Base-by-base conservation (phyloP, 352 stramenopile species). In the Pythium phragmitis region DNA sequence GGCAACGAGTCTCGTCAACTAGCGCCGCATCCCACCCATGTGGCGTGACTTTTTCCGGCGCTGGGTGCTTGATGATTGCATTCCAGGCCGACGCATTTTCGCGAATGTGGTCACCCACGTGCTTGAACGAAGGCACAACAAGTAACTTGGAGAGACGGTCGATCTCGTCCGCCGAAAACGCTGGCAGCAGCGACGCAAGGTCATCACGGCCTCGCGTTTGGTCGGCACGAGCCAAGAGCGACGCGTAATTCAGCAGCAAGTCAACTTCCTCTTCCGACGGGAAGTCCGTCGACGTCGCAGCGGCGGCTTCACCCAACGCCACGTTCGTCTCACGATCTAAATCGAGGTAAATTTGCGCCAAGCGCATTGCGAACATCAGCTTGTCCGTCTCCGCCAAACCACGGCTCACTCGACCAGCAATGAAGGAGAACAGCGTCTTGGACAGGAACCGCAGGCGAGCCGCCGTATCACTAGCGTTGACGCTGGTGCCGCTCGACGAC, bases 311-410 rank as follows among this genome's bases (percentile, higher is more conserved):
- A 34, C 75, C 72, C 52, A 75, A 54, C 16, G 74, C 71, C 55
- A 63, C 63, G 50, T 65, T 63, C 52, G 77, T 89, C 42, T 91
- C 81, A 8, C 82, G 76, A 47, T 85, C 67, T 46, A 96, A 66
- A 67, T 92, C 84, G 13, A 94, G 66, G 75, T 92, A 92, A 63
- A 98, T 96, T 67, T 98, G 90, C 30, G 97, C 96, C 53, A 99
- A 77, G 16, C 98, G 82, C 42, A 99, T 63, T 12, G 96, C 92
- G 80, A 99, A 99, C 65, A 99, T 97, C n/a, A 99, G 92, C 73
- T 99, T 98, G 75, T 99, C 98, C 34, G 96, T 95, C 63, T 98
- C 87, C 12, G 93, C 89, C 47, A 99, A 75, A 23, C 97, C 96
- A 62, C 96, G 91, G 48, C 88, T 97, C 36, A 99, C 92, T 41